Evolutionary conservation across 495 filamentous ascomycete genomes (phyloP).

Genomic region (Hypoxylon crocopeplum): DNA sequence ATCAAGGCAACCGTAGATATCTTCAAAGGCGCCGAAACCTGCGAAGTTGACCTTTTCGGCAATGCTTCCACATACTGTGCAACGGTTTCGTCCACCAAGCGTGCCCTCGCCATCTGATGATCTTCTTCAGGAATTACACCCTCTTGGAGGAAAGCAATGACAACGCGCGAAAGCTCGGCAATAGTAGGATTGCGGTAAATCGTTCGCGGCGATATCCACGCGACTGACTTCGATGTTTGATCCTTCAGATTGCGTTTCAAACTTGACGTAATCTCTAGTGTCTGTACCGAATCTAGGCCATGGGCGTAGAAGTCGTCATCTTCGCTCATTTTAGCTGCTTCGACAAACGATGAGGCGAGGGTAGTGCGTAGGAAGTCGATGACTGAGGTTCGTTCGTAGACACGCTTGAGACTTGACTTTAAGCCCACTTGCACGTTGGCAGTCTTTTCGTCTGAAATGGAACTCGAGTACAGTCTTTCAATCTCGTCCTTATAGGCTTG

Average conservation of each 20-base stretch:
- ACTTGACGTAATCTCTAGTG: not conserved
- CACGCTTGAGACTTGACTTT: not conserved
- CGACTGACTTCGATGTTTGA: slow-evolving; percentile 18
- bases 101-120: not conserved
- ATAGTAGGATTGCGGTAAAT: slow-evolving; percentile 4
- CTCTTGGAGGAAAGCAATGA: not conserved
- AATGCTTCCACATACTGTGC: not conserved
- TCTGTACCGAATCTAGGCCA: slow-evolving; percentile 23
- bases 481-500: slow-evolving; percentile 46
- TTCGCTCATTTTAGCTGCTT: not conserved
- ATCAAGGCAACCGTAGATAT: slow-evolving; percentile 47
- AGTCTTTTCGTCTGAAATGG: not conserved
- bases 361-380: slow-evolving; percentile 26
- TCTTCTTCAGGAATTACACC: not conserved
- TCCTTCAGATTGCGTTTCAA: slow-evolving; percentile 22
- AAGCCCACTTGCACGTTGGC: not conserved
- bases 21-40: not conserved
- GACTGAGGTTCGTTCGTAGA: not conserved
- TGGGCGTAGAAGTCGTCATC: slow-evolving; percentile 14
- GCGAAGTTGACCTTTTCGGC: not conserved
- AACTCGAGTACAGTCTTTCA: not conserved
- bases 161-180: not conserved
- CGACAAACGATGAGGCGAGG: slow-evolving; percentile 2
- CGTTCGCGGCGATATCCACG: slow-evolving; percentile 6
- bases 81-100: not conserved